A percentile compares a stretch with the other conserved stretches of the same genome.
Evolutionary conservation across 352 stramenopile genomes (phyloP).

Genomic region (Nothophytophthora sp.): DNA sequence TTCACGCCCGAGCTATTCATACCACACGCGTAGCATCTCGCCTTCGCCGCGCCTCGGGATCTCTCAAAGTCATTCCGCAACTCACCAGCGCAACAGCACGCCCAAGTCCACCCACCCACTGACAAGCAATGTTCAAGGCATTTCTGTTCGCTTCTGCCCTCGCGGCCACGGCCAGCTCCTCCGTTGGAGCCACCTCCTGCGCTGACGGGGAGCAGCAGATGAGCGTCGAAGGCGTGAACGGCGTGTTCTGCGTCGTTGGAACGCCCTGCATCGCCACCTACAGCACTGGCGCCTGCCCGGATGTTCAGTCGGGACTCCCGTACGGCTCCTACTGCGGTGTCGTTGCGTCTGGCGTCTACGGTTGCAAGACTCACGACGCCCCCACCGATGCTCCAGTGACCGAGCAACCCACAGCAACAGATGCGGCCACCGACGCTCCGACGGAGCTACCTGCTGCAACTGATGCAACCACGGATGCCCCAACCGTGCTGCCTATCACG

Average conservation of each 20-base stretch:
- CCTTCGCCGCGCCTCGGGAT: too few species aligned
- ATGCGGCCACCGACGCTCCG: too few species aligned
- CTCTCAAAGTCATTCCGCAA: constrained; percentile 28
- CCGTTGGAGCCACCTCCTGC: constrained; percentile 12
- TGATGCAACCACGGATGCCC: too few species aligned
- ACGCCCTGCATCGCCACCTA: too few species aligned
- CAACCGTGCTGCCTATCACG: too few species aligned
- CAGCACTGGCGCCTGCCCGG: constrained; percentile 22
- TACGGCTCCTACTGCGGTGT: constrained; percentile 38
- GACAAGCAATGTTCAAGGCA: constrained; percentile 30
- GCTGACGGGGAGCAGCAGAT: constrained; percentile 22
- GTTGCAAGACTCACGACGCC: constrained; percentile 32
- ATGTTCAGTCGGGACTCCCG: constrained; percentile 19
- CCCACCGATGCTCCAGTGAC: too few species aligned
- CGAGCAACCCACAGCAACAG: too few species aligned
- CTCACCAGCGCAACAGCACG: constrained; percentile 6
- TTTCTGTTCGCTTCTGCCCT: constrained; percentile 30
- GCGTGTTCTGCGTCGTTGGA: constrained; percentile 30
- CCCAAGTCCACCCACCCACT: not conserved
- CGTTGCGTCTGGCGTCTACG: constrained; percentile 35
- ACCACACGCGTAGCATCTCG: too few species aligned
- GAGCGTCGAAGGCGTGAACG: constrained; percentile 34
- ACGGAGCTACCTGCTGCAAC: too few species aligned
- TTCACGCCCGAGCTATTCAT: too few species aligned
- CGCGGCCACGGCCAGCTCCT: constrained; percentile 10